Percentiles rank a stretch among this genome's conserved stretches.
These are phyloP conservation scores for Fraxinus dipetala DNA, from an alignment of 305 asterid genomes.

Conservation along the genomic window DNA sequence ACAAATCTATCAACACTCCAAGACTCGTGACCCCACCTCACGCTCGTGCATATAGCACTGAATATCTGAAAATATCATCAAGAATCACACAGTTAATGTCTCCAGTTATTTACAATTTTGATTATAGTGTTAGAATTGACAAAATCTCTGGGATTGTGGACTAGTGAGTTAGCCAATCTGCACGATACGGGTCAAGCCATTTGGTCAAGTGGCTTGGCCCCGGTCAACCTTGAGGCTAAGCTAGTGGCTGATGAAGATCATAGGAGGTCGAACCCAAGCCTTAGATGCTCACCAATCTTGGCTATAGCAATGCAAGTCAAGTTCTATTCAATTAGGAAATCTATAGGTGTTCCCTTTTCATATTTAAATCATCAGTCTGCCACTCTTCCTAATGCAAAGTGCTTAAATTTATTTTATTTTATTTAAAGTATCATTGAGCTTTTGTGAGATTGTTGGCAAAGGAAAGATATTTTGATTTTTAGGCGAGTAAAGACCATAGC, in stretches of 20 bases:
- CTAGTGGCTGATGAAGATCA: slow-evolving; percentile 7
- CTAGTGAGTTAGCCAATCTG: slow-evolving; percentile 36
- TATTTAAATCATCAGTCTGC: not conserved
- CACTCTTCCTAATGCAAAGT: not conserved
- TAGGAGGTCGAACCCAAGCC: slow-evolving; percentile 2
- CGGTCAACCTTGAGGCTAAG: not conserved
- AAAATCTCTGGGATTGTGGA: slow-evolving; percentile 49
- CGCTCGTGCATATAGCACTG: not conserved
- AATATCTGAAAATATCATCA: not conserved
- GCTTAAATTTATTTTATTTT: not conserved
- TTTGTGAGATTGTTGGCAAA: not conserved
- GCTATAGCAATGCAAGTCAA: slow-evolving; percentile 22
- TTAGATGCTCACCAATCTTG: slow-evolving; percentile 24
- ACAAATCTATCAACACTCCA: not conserved
- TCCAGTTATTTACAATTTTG: not conserved
- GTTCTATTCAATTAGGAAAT: not conserved
- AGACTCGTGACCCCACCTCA: slow-evolving; percentile 1
- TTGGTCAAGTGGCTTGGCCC: slow-evolving; percentile 24
- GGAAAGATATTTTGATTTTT: not conserved
- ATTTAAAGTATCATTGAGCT: not conserved
- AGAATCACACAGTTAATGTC: not conserved
- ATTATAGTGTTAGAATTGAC: not conserved
- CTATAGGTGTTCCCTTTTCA: not conserved
- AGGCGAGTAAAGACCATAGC: not conserved
- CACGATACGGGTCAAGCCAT: not conserved